Evolutionary conservation across 805 yeast genomes (phyloP).

Genomic region (Brettanomyces nanus): DNA sequence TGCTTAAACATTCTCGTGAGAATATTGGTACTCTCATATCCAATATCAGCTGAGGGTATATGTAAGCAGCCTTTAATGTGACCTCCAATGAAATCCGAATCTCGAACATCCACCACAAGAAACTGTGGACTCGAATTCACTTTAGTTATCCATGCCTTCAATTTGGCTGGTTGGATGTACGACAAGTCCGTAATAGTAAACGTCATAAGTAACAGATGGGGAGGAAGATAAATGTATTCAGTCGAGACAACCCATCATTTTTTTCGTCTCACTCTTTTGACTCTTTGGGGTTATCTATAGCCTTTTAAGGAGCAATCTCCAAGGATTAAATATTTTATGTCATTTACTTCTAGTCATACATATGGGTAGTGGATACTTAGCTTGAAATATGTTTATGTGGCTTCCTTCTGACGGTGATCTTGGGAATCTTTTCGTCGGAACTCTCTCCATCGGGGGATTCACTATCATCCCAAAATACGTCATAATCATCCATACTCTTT

Average conservation of each 20-base stretch:
- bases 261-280: too few species aligned
- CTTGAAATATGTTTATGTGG: too few species aligned
- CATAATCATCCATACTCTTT: constrained; percentile 9
- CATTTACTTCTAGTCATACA: too few species aligned
- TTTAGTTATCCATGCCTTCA: constrained; percentile 38
- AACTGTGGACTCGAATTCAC: constrained; percentile 33
- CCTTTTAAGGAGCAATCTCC: too few species aligned
- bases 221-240: too few species aligned
- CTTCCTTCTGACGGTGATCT: constrained; percentile 1
- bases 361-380: too few species aligned
- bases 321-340: too few species aligned
- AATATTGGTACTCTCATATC: constrained; percentile 30
- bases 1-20: constrained; percentile 26
- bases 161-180: constrained; percentile 36
- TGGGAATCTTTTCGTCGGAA: constrained; percentile 2
- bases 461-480: constrained; percentile 5
- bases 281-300: too few species aligned
- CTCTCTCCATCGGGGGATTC: constrained; percentile 10
- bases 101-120: constrained; percentile 77
- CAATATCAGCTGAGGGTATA: constrained; percentile 44
- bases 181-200: constrained; percentile 34
- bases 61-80: constrained; percentile 51
- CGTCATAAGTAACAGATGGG: not conserved
- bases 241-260: too few species aligned
- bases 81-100: constrained; percentile 73